Base-by-base conservation (phyloP, 2,329 filamentous ascomycete genomes). In the Penicillium sp. region DNA sequence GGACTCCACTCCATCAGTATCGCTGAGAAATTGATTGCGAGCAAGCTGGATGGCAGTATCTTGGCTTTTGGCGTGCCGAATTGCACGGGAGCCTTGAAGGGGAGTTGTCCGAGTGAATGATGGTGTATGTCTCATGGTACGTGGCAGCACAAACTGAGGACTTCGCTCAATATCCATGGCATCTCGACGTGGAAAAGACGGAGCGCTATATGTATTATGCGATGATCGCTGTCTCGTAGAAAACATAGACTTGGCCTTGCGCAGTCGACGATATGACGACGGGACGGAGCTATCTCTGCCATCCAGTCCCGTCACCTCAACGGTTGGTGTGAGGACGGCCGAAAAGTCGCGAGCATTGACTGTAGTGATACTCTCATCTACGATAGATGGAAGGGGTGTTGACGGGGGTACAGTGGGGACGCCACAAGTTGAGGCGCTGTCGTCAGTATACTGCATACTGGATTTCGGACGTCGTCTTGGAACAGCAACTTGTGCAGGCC, bases 241-340 rank as follows among this genome's bases (percentile, higher is more conserved):
- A 51, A 79, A 77, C 76, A 79, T 77, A n/a, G 78, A 81, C 54
- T 73, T 77, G 7, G 78, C 70, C 58, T 76, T 79, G 28, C 75
- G 75, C 26, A 80, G 67, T 47, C 71, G 75, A 21, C 77, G 72
- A 56, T 78, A 79, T 1, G 78, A 80, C 4, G 78, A 80, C 23
- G 77, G 77, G 40, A 71, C 57, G 16, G 75, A 75, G 28, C 72
- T 66, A 40, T 74, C 68, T 7, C 68, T 65, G 19, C 70, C 67
- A 58, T 73, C 74, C 23, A 75, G 54, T 0, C 66, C 71, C 19
- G 62, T 57, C 33, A 67, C 67, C 55, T 74, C 71, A 31, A 43
- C 70, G 46, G 68, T 70, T 9, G 67, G 62, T 1, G 65, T 63
- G 16, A 71, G 56, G 26, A 50, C 59, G 14, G 56, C 66, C 3